phyloP scores from a whole-genome alignment of 129 eudicot species.

The Cynara cardunculus region DNA sequence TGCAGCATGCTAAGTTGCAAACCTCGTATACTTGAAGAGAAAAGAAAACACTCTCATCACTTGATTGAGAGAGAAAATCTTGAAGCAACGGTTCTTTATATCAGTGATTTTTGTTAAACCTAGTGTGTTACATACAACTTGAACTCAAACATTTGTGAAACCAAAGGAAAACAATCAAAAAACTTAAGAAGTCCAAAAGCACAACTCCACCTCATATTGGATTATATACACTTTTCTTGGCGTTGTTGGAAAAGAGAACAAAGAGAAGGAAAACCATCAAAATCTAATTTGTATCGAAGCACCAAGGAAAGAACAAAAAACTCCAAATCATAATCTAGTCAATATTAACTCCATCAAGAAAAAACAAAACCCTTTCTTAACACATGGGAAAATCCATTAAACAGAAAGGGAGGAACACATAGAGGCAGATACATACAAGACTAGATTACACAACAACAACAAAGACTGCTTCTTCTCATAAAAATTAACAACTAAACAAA shows the following conservation, averaged over 20 bases:
- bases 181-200: background rate
- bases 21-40: no score
- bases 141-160: background rate
- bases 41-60: no score
- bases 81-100: background rate
- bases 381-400: background rate
- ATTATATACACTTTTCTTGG: background rate
- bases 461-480: conserved; percentile 28
- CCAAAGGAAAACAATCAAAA: no score
- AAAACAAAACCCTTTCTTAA: conserved; percentile 3
- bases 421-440: conserved; percentile 28
- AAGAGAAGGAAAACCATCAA: background rate
- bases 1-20: no score
- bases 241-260: background rate
- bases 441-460: conserved; percentile 14
- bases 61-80: background rate
- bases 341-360: background rate
- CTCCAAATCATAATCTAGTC: conserved; percentile 20
- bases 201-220: background rate
- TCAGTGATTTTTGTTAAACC: no score
- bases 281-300: background rate
- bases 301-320: background rate
- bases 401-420: background rate
- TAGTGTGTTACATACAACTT: background rate
- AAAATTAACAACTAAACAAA: conserved; percentile 31